Conservation (phyloP, 1,139 yeast genomes). For the Trichomonascaceae sp. region DNA sequence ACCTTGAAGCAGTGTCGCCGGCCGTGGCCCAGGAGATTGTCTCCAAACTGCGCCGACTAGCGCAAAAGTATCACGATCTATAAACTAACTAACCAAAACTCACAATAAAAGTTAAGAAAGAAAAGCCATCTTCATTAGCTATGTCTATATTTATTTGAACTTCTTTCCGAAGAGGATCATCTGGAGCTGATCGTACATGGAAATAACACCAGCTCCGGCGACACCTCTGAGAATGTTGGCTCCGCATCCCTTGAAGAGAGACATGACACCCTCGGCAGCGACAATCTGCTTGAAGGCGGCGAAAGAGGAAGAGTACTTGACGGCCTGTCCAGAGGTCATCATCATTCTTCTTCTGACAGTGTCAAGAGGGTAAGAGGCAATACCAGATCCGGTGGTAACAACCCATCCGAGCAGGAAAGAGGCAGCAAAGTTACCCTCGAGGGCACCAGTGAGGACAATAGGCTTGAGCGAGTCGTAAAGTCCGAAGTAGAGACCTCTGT, state of each 20-base stretch:
- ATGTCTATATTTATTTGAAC: background rate
- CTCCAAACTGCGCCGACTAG: conserved; percentile 32
- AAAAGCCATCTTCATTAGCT: background rate
- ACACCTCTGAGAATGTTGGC: conserved; percentile 83
- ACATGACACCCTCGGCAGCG: conserved; percentile 56
- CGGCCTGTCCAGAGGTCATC: conserved; percentile 78
- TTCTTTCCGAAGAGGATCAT: conserved; percentile 51
- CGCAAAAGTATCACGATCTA: conserved; percentile 10
- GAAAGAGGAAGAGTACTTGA: conserved; percentile 62
- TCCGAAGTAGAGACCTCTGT: conserved; percentile 80
- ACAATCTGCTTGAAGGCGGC: conserved; percentile 62
- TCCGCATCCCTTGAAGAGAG: conserved; percentile 79
- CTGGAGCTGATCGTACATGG: conserved; percentile 70
- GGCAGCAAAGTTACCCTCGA: conserved; percentile 60
- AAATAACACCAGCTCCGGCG: conserved; percentile 79
- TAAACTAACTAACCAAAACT: background rate
- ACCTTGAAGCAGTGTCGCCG: conserved; percentile 60
- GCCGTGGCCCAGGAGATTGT: conserved; percentile 66
- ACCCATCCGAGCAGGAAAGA: conserved; percentile 70
- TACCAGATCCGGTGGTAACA: conserved; percentile 68
- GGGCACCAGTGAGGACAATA: conserved; percentile 55
- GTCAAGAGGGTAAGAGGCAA: conserved; percentile 72
- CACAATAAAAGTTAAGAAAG: background rate
- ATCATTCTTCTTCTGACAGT: conserved; percentile 81
- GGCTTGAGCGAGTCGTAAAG: conserved; percentile 71